Evolutionary conservation across 1,284 basidiomycete genomes (phyloP).

Genomic region (Lentinus polychrous): DNA sequence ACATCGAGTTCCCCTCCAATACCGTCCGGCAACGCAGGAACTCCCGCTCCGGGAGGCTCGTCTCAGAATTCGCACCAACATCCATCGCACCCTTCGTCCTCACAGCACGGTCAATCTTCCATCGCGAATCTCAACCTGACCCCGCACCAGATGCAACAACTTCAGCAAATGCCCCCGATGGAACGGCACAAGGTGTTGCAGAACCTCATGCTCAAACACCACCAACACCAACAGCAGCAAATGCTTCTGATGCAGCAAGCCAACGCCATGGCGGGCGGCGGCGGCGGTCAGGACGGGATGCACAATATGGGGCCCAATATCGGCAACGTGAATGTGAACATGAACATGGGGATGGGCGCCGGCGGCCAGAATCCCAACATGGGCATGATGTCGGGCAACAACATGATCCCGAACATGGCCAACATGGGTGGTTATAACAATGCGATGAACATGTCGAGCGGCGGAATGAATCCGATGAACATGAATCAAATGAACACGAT

Average conservation of each 20-base stretch:
- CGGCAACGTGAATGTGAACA: too few species aligned
- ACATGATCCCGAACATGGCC: too few species aligned
- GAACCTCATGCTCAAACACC: not conserved
- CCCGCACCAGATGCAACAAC: not conserved
- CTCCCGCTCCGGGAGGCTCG: not conserved
- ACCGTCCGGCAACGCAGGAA: not conserved
- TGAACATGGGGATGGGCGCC: too few species aligned
- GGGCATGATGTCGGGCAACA: too few species aligned
- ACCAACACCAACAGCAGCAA: not conserved
- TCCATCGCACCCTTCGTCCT: not conserved
- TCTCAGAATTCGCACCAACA: not conserved
- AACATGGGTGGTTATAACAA: too few species aligned
- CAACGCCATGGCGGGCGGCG: not conserved
- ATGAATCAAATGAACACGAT: conserved; percentile 6
- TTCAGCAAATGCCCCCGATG: not conserved
- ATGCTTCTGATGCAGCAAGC: not conserved
- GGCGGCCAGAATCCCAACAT: too few species aligned
- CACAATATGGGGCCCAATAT: not conserved
- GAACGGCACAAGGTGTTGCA: not conserved
- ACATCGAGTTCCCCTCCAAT: not conserved
- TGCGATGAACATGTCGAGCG: not conserved
- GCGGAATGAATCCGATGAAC: conserved; percentile 3
- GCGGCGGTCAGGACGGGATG: conserved; percentile 1
- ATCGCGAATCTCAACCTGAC: not conserved
- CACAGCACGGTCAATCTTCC: not conserved